Percentiles rank a stretch among this genome's conserved stretches.
Conservation (phyloP, 2,329 filamentous ascomycete species). For the Oidium heveae region DNA sequence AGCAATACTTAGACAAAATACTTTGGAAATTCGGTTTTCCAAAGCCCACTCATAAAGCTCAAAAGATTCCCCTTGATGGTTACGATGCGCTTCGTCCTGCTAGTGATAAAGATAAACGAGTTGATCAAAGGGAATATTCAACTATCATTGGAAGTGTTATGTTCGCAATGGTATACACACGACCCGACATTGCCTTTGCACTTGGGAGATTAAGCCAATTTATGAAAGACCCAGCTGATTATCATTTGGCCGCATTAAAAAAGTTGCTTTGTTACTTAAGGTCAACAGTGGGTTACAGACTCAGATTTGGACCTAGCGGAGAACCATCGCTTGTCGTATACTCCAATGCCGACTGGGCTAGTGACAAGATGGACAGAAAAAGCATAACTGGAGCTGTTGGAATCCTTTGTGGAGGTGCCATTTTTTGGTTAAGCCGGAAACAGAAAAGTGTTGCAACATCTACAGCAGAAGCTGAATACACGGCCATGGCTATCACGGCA, state of each 20-base stretch:
- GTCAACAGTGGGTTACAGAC: neutral
- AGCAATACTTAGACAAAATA: no score
- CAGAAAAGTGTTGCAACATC: no score
- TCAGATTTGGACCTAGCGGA: no score
- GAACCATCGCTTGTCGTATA: no score
- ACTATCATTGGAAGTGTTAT: neutral
- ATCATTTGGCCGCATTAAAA: neutral
- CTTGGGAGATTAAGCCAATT: no score
- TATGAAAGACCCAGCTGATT: neutral
- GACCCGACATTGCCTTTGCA: no score
- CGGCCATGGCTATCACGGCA: neutral
- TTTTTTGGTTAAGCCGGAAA: neutral
- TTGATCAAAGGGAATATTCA: neutral
- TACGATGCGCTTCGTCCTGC: neutral
- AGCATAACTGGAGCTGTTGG: neutral
- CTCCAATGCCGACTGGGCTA: no score
- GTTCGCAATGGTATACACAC: constrained; percentile 1
- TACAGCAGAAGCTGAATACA: neutral
- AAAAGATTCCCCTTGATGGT: neutral
- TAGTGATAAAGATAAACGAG: neutral
- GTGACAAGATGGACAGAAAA: neutral
- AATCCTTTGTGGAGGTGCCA: neutral
- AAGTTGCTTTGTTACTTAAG: neutral
- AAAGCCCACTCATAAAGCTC: no score
- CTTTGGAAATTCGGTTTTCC: no score